Conservation (phyloP, 257 asterid species). For the Prunella vulgaris region DNA sequence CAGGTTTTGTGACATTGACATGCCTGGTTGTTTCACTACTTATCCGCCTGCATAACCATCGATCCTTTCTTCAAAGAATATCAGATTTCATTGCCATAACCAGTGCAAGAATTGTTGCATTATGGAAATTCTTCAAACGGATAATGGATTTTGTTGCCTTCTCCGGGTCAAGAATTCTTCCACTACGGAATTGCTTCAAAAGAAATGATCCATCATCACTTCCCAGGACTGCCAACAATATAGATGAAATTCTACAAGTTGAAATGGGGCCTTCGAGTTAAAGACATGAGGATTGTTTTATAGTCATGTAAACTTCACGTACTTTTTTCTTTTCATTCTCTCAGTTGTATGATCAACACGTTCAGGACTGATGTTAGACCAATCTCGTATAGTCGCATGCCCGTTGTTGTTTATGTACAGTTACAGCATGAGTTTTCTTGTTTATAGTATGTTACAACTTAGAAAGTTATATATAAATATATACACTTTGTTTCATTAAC, state of each 20-base stretch:
- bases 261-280: slow-evolving; percentile 2
- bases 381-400: not conserved
- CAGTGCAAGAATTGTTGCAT: slow-evolving; percentile 8
- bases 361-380: not conserved
- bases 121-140: not conserved
- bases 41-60: slow-evolving; percentile 10
- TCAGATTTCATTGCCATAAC: not conserved
- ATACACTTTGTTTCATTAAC: not conserved
- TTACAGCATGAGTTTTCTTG: not conserved
- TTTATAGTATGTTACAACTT: not conserved
- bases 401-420: not conserved
- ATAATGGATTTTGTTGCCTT: slow-evolving; percentile 11
- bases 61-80: slow-evolving; percentile 17
- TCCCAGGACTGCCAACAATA: not conserved
- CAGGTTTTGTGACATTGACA: slow-evolving; percentile 32
- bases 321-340: not conserved
- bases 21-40: slow-evolving; percentile 27
- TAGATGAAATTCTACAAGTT: not conserved
- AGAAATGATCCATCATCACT: not conserved
- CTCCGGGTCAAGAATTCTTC: slow-evolving; percentile 9
- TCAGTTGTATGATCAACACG: not conserved
- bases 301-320: not conserved
- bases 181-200: not conserved
- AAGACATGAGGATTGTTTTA: not conserved
- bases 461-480: too few relatives aligned